Conservation (phyloP, 371 early-diverging fungal species). For the Chytridiales sp. region DNA sequence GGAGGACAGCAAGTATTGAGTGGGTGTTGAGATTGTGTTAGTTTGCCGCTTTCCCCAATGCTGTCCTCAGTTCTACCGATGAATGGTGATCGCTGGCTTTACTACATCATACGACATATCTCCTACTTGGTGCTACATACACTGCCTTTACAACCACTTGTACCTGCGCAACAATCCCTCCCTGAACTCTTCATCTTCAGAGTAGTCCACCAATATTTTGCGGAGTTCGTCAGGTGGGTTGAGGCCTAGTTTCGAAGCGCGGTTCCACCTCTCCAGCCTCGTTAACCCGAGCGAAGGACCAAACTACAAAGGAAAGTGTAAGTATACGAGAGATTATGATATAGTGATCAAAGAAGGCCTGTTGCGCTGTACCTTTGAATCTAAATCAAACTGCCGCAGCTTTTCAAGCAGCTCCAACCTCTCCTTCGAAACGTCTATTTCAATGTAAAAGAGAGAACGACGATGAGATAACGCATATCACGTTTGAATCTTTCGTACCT, state of each 20-base stretch:
- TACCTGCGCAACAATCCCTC: conserved; percentile 20
- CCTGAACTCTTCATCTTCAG: conserved; percentile 13
- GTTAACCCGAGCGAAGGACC: conserved; percentile 39
- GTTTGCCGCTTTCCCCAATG: too few species aligned
- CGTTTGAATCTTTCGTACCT: too few species aligned
- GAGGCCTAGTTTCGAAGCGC: conserved; percentile 37
- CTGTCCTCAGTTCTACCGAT: too few species aligned
- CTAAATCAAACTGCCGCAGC: conserved; percentile 32
- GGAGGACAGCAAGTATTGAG: too few species aligned
- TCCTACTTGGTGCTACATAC: too few species aligned
- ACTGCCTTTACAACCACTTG: background rate
- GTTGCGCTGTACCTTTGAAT: conserved; percentile 15
- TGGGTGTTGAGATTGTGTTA: too few species aligned
- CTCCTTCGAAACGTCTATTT: too few species aligned
- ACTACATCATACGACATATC: too few species aligned
- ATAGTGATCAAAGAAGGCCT: background rate
- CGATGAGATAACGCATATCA: too few species aligned
- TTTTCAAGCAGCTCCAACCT: conserved; percentile 13
- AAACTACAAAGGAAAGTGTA: conserved; percentile 26
- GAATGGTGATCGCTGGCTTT: too few species aligned
- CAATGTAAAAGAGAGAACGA: too few species aligned
- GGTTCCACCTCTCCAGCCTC: conserved; percentile 40
- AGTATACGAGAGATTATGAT: conserved; percentile 1
- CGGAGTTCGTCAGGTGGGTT: conserved; percentile 34
- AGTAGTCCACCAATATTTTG: conserved; percentile 5